phyloP scores from a whole-genome alignment of 202 grass and related monocot species.

The Musa balbisiana region DNA sequence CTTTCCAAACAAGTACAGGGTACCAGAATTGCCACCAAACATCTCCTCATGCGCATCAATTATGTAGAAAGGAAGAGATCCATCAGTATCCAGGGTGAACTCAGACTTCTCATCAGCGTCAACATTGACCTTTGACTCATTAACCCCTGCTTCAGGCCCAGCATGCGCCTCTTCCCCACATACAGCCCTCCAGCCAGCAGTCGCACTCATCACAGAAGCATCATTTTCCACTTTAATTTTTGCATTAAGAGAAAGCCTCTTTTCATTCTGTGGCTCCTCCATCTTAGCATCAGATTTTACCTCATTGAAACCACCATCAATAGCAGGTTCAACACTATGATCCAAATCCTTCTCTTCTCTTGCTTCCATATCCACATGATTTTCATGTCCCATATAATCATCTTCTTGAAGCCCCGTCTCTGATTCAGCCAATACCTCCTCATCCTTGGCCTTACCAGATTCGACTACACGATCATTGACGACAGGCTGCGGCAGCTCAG shows the following conservation, averaged over 20 bases:
- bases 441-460: constrained; percentile 10
- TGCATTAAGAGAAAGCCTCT: constrained; percentile 42
- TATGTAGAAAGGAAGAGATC: constrained; percentile 78
- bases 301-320: constrained; percentile 7
- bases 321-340: constrained; percentile 28
- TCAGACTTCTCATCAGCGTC: constrained; percentile 57
- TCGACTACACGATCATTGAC: background rate
- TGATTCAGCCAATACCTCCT: background rate
- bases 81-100: constrained; percentile 59
- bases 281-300: constrained; percentile 2
- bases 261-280: constrained; percentile 35
- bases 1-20: constrained; percentile 90
- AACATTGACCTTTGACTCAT: constrained; percentile 19
- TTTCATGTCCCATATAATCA: constrained; percentile 25
- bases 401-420: constrained; percentile 24
- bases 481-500: constrained; percentile 9
- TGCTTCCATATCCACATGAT: constrained; percentile 31
- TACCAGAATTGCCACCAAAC: constrained; percentile 79
- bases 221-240: constrained; percentile 50
- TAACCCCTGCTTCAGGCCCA: constrained; percentile 28
- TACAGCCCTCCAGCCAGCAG: constrained; percentile 59
- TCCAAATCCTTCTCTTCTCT: constrained; percentile 19
- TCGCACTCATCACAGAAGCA: constrained; percentile 35
- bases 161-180: constrained; percentile 38
- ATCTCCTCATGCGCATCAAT: constrained; percentile 89